Conservation (phyloP, 768 basidiomycete species). For the Antrodiella citrinella region DNA sequence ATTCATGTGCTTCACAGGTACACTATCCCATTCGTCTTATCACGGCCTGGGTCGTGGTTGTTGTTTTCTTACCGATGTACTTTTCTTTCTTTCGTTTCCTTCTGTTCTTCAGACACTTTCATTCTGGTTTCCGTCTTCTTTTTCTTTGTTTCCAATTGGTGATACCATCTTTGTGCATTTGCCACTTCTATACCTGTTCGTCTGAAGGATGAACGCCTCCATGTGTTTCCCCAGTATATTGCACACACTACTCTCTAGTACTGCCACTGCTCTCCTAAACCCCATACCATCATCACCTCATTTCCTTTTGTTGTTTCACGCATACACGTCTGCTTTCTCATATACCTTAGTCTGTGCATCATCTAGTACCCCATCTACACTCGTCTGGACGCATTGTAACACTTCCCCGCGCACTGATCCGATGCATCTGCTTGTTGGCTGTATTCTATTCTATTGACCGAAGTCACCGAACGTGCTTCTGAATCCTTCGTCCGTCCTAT, state of each 20-base stretch:
- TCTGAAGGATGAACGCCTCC: not conserved
- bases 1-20: not conserved
- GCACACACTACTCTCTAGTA: not conserved
- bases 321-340: not conserved
- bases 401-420: too few species aligned
- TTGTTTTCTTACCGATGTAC: not conserved
- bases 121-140: not conserved
- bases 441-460: too few species aligned
- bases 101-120: not conserved
- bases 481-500: too few species aligned
- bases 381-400: constrained; percentile 4
- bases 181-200: not conserved
- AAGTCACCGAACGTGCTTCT: too few species aligned
- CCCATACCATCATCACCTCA: too few species aligned
- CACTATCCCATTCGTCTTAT: too few species aligned
- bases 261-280: not conserved
- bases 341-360: constrained; percentile 3
- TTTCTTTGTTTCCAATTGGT: too few species aligned
- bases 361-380: constrained; percentile 1
- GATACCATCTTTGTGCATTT: not conserved
- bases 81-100: not conserved
- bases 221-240: not conserved
- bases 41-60: too few species aligned
- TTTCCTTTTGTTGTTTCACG: not conserved
- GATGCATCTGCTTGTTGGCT: too few species aligned